A percentile compares a stretch with the other conserved stretches of the same genome.
phyloP scores from a whole-genome alignment of 2,329 filamentous ascomycete genomes.

The Calonectria fujianensis region DNA sequence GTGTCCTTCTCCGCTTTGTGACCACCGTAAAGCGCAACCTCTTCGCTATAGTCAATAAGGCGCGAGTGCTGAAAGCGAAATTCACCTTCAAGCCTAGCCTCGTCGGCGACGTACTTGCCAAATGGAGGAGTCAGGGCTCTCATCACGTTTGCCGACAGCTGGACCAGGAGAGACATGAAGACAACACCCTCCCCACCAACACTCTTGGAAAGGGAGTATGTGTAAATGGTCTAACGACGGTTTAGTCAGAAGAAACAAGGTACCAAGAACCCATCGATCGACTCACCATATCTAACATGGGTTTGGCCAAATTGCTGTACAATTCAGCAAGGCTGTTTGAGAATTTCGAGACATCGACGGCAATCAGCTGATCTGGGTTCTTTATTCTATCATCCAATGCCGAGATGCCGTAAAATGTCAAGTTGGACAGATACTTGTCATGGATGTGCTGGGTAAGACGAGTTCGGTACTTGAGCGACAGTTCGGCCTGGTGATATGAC shows the following conservation, averaged over 20 bases:
- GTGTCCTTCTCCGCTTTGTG: conserved; percentile 97
- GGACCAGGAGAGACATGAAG: conserved; percentile 95
- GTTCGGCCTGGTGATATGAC: conserved; percentile 96
- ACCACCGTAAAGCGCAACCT: conserved; percentile 92
- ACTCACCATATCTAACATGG: conserved; percentile 89
- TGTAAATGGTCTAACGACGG: conserved; percentile 84
- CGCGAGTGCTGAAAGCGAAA: conserved; percentile 97
- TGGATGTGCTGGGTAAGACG: conserved; percentile 96
- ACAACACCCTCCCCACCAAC: conserved; percentile 98
- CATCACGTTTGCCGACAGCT: conserved; percentile 95
- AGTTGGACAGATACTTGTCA: conserved; percentile 95
- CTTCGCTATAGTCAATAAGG: conserved; percentile 96
- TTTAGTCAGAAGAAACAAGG: conserved; percentile 50
- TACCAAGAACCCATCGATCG: no score
- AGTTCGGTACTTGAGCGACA: conserved; percentile 94
- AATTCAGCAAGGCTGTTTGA: conserved; percentile 95
- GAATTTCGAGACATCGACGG: conserved; percentile 96
- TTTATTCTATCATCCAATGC: conserved; percentile 98
- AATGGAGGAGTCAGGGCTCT: conserved; percentile 95
- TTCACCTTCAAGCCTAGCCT: conserved; percentile 94
- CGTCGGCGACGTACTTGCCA: conserved; percentile 97
- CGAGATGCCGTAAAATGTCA: conserved; percentile 98
- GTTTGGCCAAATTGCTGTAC: conserved; percentile 97
- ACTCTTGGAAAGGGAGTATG: conserved; percentile 92
- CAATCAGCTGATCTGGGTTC: conserved; percentile 98